Evolutionary conservation across 257 asterid genomes (phyloP).

Genomic region (Apocynum venetum): DNA sequence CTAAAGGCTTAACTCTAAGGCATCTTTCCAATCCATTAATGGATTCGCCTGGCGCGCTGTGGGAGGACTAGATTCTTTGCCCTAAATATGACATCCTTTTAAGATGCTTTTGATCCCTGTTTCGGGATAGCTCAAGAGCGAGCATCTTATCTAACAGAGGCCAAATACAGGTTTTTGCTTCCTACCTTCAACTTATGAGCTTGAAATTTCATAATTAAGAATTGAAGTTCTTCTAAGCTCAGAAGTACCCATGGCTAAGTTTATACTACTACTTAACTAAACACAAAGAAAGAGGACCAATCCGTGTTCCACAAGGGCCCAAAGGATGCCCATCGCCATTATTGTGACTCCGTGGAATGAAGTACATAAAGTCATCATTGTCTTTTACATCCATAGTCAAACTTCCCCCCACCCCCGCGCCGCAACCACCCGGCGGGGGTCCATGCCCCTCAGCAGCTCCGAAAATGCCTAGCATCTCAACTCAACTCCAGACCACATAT

Average conservation of each 20-base stretch:
- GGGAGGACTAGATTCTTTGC: neutral
- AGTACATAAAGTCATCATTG: conserved; percentile 1
- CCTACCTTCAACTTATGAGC: neutral
- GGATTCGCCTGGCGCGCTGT: neutral
- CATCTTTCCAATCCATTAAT: neutral
- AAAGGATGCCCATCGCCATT: neutral
- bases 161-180: neutral
- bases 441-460: neutral
- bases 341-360: neutral
- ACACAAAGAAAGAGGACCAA: neutral
- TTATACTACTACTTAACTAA: neutral
- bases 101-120: neutral
- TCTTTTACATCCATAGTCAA: neutral
- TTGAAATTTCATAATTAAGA: neutral
- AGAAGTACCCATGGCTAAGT: neutral
- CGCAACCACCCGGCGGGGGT: neutral
- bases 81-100: neutral
- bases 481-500: neutral
- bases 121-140: neutral
- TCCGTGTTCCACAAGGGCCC: neutral
- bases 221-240: neutral
- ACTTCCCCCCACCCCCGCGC: neutral
- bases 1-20: neutral
- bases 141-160: neutral
- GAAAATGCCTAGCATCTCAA: neutral